Evolutionary conservation across 495 filamentous ascomycete genomes (phyloP), one percentile per base, ranked within the genome.

Genomic region (Penicillium desertorum): DNA sequence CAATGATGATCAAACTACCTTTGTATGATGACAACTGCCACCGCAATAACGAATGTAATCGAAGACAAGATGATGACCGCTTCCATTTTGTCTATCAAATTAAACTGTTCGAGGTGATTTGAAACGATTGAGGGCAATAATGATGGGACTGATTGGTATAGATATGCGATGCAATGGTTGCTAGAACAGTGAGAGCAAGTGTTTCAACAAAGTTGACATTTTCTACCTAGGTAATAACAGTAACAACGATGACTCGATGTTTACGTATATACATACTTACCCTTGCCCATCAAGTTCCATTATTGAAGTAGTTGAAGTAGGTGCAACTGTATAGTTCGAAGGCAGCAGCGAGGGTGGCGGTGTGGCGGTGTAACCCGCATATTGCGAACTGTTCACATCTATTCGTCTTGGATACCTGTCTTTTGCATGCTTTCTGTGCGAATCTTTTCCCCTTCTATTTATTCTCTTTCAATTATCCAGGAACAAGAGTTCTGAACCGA

Each of bases 11-110:
- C 44, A 39, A 41, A n/a, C 10, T 46, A 68, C 65, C 53, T 56
- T 17, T 55, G 54, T 5, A 62, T 45, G 16, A 56, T 52, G 27
- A 54, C 57, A 42, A 25, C 41, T 45, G 47, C 48, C n/a, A 61
- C 32, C 16, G 56, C 60, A 30, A 65, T 36, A 25, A 61, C 5
- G 37, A 60, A 62, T 1, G 58, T 66, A 23, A 64, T 30, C 3
- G 60, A 54, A 2, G 58, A 45, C 22, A 68, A 34, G 17, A 59
- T 45, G 11, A 62, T 52, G 39, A 66, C 29, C 17, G 62, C 62
- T 44, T 67, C 51, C 59, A 60, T 56, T 5, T 27, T 8, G n/a
- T 56, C 27, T 19, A 49, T 16, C 1, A 8, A 41, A 3, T 1
- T 12, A 23, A 32, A 20, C 29, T 32, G 27, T 19, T 32, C 0